Evolutionary conservation across 202 grass and related monocot genomes (phyloP).

Genomic region (Schoenoplectus triqueter): DNA sequence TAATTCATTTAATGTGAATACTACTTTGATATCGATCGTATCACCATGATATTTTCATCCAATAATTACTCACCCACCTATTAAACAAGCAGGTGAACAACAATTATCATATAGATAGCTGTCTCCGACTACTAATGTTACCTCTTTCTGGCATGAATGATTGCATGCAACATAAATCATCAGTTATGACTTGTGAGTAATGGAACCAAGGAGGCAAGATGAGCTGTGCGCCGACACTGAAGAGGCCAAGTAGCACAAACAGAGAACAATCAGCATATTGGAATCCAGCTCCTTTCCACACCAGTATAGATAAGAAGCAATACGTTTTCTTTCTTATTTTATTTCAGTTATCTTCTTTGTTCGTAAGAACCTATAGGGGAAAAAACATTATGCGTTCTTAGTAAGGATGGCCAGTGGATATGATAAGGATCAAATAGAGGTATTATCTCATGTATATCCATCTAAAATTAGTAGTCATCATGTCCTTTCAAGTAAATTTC

Average conservation of each 20-base stretch:
- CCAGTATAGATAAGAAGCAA: background rate
- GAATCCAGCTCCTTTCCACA: conserved; percentile 31
- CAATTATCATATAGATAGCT: conserved; percentile 29
- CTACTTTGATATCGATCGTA: too few species aligned
- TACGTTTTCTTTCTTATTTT: background rate
- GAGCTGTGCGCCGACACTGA: conserved; percentile 11
- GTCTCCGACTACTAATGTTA: background rate
- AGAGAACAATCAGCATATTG: conserved; percentile 17
- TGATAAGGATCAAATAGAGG: too few species aligned
- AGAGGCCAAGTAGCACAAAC: conserved; percentile 8
- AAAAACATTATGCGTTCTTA: background rate
- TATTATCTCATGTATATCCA: too few species aligned
- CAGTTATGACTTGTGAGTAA: background rate
- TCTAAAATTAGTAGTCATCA: too few species aligned
- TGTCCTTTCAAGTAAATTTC: too few species aligned
- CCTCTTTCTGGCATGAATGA: conserved; percentile 10
- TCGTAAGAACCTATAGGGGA: background rate
- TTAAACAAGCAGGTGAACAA: background rate
- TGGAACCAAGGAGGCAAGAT: conserved; percentile 16
- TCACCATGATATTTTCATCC: too few species aligned
- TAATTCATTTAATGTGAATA: too few species aligned
- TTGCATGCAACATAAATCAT: conserved; percentile 11
- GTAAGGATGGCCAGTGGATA: too few species aligned
- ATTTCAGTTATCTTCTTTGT: background rate
- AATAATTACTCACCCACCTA: background rate